Conservation (phyloP, 306 rosid genomes). For the Cercis canadensis region DNA sequence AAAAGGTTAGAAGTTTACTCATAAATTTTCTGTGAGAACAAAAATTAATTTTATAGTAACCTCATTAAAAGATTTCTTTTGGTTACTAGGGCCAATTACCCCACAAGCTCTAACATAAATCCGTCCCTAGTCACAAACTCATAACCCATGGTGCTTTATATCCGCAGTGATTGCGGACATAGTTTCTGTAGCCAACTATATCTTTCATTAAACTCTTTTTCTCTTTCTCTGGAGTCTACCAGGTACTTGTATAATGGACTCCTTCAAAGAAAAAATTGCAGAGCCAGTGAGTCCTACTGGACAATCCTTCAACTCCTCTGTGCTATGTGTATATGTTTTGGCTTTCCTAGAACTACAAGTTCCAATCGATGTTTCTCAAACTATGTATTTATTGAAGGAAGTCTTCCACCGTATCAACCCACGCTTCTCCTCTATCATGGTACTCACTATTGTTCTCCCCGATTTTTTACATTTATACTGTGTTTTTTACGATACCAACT, state of each 20-base stretch:
- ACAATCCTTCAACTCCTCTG: constrained; percentile 52
- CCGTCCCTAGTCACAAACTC: too few species aligned
- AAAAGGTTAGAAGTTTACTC: too few species aligned
- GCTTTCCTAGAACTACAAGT: constrained; percentile 52
- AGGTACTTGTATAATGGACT: constrained; percentile 15
- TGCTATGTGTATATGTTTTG: constrained; percentile 44
- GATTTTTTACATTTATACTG: not conserved
- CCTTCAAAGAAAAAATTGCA: constrained; percentile 31
- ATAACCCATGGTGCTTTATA: too few species aligned
- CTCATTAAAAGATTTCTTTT: too few species aligned
- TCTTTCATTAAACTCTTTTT: too few species aligned
- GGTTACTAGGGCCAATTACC: too few species aligned
- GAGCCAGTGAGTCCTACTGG: constrained; percentile 69
- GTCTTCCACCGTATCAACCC: constrained; percentile 60
- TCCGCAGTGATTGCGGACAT: too few species aligned
- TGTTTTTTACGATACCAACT: not conserved
- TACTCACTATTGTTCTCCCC: not conserved
- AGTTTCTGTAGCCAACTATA: too few species aligned
- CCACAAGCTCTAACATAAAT: too few species aligned
- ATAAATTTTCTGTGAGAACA: too few species aligned
- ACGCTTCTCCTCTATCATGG: constrained; percentile 70
- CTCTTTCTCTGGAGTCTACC: too few species aligned
- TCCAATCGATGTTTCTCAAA: constrained; percentile 39
- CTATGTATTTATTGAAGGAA: constrained; percentile 36
- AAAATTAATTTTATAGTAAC: too few species aligned